Evolutionary conservation across 805 yeast genomes (phyloP), one percentile per base, ranked within the genome.

Genomic region (Yarrowia yakushimensis): DNA sequence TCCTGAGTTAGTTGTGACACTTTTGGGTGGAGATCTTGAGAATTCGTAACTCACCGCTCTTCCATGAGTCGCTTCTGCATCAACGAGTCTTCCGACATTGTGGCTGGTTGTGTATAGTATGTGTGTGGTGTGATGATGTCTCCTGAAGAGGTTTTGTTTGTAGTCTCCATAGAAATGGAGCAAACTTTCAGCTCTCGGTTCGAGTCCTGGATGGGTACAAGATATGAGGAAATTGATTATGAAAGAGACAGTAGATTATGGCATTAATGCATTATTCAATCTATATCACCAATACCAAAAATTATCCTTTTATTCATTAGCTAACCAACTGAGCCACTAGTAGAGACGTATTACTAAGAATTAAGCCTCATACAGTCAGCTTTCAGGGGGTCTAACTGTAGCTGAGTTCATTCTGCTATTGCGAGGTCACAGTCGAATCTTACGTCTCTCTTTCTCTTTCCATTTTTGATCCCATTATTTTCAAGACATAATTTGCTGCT

Each of bases 1-100:
- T 93, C 74, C 99, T 86, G 63, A 8, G 45, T 52, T 52, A 52
- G 60, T 17, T 25, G 8, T 5, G 8, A 25, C 27, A n/a, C n/a
- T n/a, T n/a, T n/a, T n/a, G n/a, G n/a, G n/a, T n/a, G n/a, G n/a
- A n/a, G n/a, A n/a, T n/a, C n/a, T n/a, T 8, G 28, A 25, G 31
- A 12, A 10, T 30, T 31, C 4, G n/a, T 13, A 10, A 63, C 54
- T 41, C 25, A 41, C 46, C 46, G 23, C 34, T 36, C 46, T 34
- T 55, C 61, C 48, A 55, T 37, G 23, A 55, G 30, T 13, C 61
- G 22, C 48, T 55, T 55, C 27, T 39, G 48, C 39, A 27, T 45
- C 42, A 45, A 48, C 45, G 55, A 57, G 30, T 22, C 39, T n/a
- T 48, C 57, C 22, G 27, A 6, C 57, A 52, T 52, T 25, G 4